A percentile compares a stretch with the other conserved stretches of the same genome.
These are phyloP conservation scores for Calonectria henricotiae DNA, from an alignment of 2,329 filamentous ascomycete genomes.

Conservation along the genomic window DNA sequence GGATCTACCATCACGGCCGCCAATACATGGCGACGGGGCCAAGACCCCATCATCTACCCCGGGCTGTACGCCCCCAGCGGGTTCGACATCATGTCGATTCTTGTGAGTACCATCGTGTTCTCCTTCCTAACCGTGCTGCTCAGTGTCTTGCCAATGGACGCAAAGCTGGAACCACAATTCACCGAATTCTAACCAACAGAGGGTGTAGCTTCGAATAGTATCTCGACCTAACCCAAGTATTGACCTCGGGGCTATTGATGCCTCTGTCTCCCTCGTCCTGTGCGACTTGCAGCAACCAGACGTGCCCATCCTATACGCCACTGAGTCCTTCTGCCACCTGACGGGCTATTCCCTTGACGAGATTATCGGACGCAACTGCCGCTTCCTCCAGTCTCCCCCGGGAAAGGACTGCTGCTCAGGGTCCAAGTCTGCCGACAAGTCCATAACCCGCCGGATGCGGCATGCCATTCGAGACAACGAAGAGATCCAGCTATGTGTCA, in stretches of 20 bases:
- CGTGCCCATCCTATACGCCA: slow-evolving; percentile 87
- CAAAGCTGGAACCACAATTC: not conserved
- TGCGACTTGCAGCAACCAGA: slow-evolving; percentile 85
- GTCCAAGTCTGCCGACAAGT: slow-evolving; percentile 57
- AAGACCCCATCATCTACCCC: slow-evolving; percentile 70
- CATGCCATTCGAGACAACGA: slow-evolving; percentile 62
- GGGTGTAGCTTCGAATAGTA: slow-evolving; percentile 72
- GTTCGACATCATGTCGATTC: slow-evolving; percentile 70
- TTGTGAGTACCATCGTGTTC: slow-evolving; percentile 62
- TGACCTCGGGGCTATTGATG: slow-evolving; percentile 85
- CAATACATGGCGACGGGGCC: slow-evolving; percentile 51
- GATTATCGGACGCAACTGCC: slow-evolving; percentile 85
- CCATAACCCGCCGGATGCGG: slow-evolving; percentile 72
- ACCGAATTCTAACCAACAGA: slow-evolving; percentile 35
- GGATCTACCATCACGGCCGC: slow-evolving; percentile 41
- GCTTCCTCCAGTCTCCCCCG: slow-evolving; percentile 85
- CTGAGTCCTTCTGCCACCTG: slow-evolving; percentile 83
- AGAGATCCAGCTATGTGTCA: slow-evolving; percentile 71
- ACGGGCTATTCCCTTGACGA: slow-evolving; percentile 85
- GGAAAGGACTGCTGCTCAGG: slow-evolving; percentile 58
- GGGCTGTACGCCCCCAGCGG: slow-evolving; percentile 72
- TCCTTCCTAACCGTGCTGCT: not conserved
- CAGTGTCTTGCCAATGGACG: not conserved
- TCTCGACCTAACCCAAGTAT: slow-evolving; percentile 82
- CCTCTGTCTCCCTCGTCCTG: slow-evolving; percentile 87